These are phyloP conservation scores for Salvia sclarea DNA, from an alignment of 305 asterid species.

Conservation along the genomic window DNA sequence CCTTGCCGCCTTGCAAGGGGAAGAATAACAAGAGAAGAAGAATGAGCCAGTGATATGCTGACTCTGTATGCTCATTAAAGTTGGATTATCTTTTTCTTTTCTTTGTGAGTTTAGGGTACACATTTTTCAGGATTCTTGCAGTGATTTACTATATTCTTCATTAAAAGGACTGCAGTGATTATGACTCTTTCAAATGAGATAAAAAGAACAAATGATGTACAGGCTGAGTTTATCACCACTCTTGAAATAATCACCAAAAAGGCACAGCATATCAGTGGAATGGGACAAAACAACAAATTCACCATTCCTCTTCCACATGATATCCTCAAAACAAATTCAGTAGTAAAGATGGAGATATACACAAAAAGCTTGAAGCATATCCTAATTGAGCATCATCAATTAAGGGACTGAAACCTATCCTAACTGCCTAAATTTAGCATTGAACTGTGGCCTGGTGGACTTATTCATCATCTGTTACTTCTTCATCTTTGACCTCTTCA, in stretches of 20 bases:
- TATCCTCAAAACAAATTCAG: background rate
- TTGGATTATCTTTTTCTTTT: slow-evolving; percentile 12
- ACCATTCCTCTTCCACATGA: background rate
- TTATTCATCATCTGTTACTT: slow-evolving; percentile 43
- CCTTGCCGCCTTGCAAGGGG: slow-evolving; percentile 71
- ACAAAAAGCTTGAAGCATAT: slow-evolving; percentile 25
- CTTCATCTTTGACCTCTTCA: background rate
- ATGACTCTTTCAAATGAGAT: background rate
- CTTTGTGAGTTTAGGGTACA: slow-evolving; percentile 31
- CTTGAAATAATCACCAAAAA: background rate
- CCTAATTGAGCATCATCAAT: background rate
- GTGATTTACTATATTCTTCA: background rate
- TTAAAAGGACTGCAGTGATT: background rate
- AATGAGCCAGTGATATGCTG: slow-evolving; percentile 74
- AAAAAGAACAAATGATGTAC: background rate
- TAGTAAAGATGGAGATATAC: slow-evolving; percentile 31
- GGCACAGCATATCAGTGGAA: background rate
- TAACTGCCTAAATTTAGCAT: background rate
- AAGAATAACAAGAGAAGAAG: slow-evolving; percentile 28
- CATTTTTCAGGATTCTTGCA: slow-evolving; percentile 18
- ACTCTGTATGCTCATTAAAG: slow-evolving; percentile 48
- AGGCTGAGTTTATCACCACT: background rate
- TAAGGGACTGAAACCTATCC: background rate
- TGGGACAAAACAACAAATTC: background rate
- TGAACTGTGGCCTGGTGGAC: slow-evolving; percentile 4